Evolutionary conservation across 345 rosid species (phyloP).

Genomic region (Boechera stricta): DNA sequence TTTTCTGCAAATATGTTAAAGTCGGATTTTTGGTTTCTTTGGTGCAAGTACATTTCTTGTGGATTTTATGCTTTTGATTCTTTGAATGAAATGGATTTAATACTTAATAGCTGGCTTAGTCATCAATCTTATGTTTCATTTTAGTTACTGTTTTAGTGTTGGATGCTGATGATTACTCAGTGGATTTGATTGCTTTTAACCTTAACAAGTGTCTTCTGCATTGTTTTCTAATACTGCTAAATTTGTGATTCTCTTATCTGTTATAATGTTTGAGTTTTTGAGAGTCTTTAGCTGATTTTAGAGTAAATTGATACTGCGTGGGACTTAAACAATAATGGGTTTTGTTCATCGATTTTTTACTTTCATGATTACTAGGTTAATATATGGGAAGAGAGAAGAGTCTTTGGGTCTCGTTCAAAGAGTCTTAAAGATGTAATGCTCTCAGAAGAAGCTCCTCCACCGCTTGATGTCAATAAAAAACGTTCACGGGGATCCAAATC

Average conservation of each 20-base stretch:
- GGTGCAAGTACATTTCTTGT: neutral
- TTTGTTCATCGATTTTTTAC: neutral
- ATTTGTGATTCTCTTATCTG: neutral
- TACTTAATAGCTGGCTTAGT: neutral
- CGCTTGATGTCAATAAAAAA: slow-evolving; percentile 73
- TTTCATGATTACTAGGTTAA: slow-evolving; percentile 53
- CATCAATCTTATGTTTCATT: neutral
- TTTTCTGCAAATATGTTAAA: neutral
- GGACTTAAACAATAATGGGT: neutral
- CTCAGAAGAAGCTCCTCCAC: slow-evolving; percentile 68
- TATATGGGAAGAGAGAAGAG: slow-evolving; percentile 96
- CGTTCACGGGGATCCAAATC: slow-evolving; percentile 72
- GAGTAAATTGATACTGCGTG: neutral
- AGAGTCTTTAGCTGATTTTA: neutral
- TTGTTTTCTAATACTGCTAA: neutral
- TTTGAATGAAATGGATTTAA: neutral
- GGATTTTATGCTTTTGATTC: neutral
- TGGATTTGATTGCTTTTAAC: neutral
- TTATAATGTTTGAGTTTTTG: neutral
- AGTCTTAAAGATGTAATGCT: slow-evolving; percentile 77
- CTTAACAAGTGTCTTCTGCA: slow-evolving; percentile 1
- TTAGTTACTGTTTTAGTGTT: neutral
- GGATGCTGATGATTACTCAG: neutral
- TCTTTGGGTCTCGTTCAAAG: slow-evolving; percentile 79
- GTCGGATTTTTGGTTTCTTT: neutral